These are phyloP conservation scores for Jaltomata sinuosa DNA, from an alignment of 257 asterid genomes.

Conservation along the genomic window DNA sequence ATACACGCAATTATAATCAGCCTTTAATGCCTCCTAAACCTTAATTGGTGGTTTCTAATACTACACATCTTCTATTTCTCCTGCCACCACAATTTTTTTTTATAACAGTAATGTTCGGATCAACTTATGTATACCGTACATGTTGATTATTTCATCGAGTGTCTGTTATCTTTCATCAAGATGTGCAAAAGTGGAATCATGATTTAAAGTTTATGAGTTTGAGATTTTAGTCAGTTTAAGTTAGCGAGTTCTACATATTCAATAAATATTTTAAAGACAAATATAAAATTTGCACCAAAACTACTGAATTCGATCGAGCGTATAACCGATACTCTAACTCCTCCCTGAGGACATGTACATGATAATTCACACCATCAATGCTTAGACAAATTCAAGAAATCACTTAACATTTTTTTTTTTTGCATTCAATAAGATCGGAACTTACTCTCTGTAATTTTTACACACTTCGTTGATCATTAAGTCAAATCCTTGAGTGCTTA, in stretches of 20 bases:
- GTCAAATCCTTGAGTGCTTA: neutral
- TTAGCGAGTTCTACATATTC: neutral
- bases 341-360: neutral
- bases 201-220: too few relatives aligned
- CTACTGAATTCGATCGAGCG: neutral
- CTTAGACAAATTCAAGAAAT: neutral
- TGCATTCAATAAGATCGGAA: neutral
- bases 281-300: neutral
- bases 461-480: neutral
- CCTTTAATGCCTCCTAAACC: neutral
- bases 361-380: neutral
- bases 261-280: neutral
- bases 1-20: neutral
- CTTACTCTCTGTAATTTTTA: accelerated
- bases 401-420: neutral
- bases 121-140: neutral
- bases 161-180: neutral
- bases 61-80: neutral
- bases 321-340: neutral
- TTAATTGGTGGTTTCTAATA: neutral
- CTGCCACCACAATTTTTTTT: neutral
- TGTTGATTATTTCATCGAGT: neutral
- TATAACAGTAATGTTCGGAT: accelerated
- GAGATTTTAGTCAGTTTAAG: neutral
- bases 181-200: too few relatives aligned